These are phyloP conservation scores for Mortierella hygrophila DNA, from an alignment of 192 early-diverging fungal genomes.

Conservation along the genomic window DNA sequence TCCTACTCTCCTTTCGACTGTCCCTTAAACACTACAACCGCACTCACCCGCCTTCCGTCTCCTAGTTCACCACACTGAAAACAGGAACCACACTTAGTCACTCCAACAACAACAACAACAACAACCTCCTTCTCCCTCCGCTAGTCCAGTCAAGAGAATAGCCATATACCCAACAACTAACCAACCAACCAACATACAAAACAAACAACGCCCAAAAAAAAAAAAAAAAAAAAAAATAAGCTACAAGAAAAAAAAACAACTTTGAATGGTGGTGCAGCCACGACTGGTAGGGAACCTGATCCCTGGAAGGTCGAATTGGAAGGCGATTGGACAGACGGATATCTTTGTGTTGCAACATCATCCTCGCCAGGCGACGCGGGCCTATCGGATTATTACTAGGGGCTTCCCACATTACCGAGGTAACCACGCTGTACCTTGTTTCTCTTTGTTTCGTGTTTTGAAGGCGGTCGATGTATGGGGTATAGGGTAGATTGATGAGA, in stretches of 20 bases:
- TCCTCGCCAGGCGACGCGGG: slow-evolving; percentile 18
- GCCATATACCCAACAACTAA: no score
- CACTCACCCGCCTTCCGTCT: no score
- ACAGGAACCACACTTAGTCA: no score
- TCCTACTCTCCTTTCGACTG: no score
- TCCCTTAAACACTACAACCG: no score
- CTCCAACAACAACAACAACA: no score
- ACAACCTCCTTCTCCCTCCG: no score
- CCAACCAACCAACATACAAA: no score
- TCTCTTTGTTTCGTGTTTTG: neutral
- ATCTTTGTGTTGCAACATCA: slow-evolving; percentile 46
- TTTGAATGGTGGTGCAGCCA: slow-evolving; percentile 36
- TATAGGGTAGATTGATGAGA: neutral
- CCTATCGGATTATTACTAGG: slow-evolving; percentile 48
- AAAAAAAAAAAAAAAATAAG: neutral
- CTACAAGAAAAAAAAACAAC: neutral
- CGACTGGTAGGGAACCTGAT: slow-evolving; percentile 39
- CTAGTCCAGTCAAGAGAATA: no score
- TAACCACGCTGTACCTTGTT: neutral
- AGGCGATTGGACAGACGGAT: slow-evolving; percentile 29
- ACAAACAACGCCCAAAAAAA: neutral
- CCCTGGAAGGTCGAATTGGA: slow-evolving; percentile 42
- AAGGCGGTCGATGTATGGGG: neutral
- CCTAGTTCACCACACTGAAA: no score
- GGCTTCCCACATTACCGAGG: slow-evolving; percentile 51